Evolutionary conservation across 352 stramenopile species (phyloP), one percentile per base, ranked within the genome.

Genomic region (Sclerospora graminicola): DNA sequence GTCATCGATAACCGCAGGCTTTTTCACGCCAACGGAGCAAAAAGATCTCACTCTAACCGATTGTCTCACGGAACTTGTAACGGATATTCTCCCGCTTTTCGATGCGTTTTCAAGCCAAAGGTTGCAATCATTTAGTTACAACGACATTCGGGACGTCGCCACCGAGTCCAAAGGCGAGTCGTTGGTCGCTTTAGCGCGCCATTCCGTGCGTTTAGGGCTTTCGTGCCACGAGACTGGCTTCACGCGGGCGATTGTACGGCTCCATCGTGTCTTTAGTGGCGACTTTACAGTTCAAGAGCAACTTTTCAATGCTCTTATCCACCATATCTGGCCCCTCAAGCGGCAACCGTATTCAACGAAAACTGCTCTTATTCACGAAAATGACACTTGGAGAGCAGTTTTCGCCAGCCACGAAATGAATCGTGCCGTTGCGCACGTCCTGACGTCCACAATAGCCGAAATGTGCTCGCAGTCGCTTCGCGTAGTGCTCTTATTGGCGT

Each of bases 111-210:
- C 72, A 0, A 85, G 69, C 34, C 51, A 60, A 30, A 66, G 51
- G 24, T 83, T 84, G 34, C 71, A 79, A 40, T 66, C 67, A 10
- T 73, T 73, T 18, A 63, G 84, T 13, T 58, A 84, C 23, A 68
- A 69, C n/a, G 71, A 84, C 41, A 63, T 84, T 11, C 51, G 66
- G 0, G 64, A 81, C 59, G 66, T 69, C 10, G 36, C 58, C 13
- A 67, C 68, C 0, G 69, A 80, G 21, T 83, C 64, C 64, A 80
- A 84, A 29, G 66, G 81, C 0, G 69, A 84, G 52, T 87, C 75
- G 8, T 76, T 84, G 9, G 64, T 84, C n/a, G 63, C 63, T 8
- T 50, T 85, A 1, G 72, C 75, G 10, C 65, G 68, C 18, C 75
- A 85, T 30, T 84, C 67, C 14, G 63, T 88, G 21, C 72, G 72